phyloP scores from a whole-genome alignment of 2,329 filamentous ascomycete species.

The Epichloe coenophiala region DNA sequence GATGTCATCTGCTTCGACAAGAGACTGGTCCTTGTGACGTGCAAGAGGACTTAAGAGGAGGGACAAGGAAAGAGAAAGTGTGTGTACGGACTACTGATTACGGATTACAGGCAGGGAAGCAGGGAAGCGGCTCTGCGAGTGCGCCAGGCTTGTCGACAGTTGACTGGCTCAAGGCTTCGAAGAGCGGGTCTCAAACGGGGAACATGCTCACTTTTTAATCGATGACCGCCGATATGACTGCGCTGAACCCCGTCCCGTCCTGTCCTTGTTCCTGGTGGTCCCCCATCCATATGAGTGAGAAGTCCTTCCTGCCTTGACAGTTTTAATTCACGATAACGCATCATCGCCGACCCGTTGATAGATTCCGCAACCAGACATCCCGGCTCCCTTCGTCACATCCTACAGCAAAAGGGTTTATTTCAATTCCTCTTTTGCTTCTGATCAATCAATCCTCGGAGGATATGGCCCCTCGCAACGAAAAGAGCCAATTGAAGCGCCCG shows the following conservation, averaged over 20 bases:
- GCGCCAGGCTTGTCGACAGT: neutral
- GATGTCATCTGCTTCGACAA: neutral
- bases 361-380: neutral
- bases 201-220: neutral
- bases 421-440: neutral
- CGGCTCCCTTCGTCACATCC: no score
- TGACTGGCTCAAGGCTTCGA: neutral
- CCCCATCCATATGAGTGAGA: no score
- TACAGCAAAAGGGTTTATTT: neutral
- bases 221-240: no score
- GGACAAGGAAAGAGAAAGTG: neutral
- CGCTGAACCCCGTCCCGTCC: no score
- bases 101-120: neutral
- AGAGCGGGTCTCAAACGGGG: neutral
- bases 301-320: neutral
- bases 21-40: neutral
- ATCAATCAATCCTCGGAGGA: constrained; percentile 10
- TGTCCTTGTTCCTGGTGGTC: no score
- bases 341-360: neutral
- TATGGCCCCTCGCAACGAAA: constrained; percentile 53
- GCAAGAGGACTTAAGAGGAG: no score
- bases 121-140: no score
- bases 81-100: neutral
- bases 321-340: neutral
- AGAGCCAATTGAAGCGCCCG: constrained; percentile 73